phyloP scores from a whole-genome alignment of 177 flowering plant species.

The Tripterygium wilfordii region DNA sequence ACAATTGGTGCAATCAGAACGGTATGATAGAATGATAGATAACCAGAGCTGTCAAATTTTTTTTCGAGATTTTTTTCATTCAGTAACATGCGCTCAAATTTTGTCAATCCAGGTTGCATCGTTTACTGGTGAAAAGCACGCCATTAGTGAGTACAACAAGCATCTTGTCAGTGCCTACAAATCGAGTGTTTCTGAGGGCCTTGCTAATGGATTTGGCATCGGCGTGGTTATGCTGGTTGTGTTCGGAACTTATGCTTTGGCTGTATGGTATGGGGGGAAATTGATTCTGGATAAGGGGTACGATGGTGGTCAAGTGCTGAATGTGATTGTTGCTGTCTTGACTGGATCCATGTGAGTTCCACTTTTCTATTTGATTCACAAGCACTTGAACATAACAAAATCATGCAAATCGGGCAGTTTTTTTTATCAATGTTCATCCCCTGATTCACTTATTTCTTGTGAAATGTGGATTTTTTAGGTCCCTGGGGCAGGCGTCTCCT shows the following conservation, averaged over 20 bases:
- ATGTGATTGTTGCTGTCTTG: conserved; percentile 49
- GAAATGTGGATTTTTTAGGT: conserved; percentile 20
- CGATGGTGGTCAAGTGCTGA: conserved; percentile 59
- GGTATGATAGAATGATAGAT: conserved; percentile 18
- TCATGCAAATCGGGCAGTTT: neutral
- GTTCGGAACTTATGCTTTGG: conserved; percentile 45
- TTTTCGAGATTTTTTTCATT: too few species aligned
- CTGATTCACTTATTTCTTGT: neutral
- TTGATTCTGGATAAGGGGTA: conserved; percentile 51
- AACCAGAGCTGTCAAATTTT: too few species aligned
- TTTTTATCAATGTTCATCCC: neutral
- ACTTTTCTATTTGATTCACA: too few species aligned
- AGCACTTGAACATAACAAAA: too few species aligned
- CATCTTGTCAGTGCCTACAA: conserved; percentile 39
- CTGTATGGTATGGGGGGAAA: conserved; percentile 59
- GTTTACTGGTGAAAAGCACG: conserved; percentile 75
- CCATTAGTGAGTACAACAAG: conserved; percentile 43
- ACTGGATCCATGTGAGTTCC: conserved; percentile 58
- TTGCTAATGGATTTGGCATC: conserved; percentile 52
- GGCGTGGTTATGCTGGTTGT: conserved; percentile 38
- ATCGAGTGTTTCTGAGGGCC: conserved; percentile 49
- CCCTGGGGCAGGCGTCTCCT: conserved; percentile 40
- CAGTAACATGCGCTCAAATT: neutral
- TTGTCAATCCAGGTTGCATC: conserved; percentile 53
- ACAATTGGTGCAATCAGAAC: conserved; percentile 66